Percentiles rank a stretch among this genome's conserved stretches.
Conservation (phyloP, 1,284 basidiomycete species). For the Flammula alnicola region DNA sequence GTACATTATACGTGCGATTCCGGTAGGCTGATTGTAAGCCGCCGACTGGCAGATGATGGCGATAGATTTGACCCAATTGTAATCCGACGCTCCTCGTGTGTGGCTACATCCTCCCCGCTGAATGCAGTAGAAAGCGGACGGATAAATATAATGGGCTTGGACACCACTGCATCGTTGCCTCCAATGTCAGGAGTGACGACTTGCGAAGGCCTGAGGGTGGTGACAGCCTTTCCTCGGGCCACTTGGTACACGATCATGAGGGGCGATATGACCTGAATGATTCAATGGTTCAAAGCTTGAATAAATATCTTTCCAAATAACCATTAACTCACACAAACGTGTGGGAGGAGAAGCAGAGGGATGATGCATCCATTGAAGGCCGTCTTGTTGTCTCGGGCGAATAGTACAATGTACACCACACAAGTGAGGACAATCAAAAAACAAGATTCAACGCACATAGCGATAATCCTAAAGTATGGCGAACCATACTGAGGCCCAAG, state of each 20-base stretch:
- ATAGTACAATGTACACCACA: constrained; percentile 7
- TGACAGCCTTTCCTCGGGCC: constrained; percentile 10
- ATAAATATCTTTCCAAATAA: too few relatives aligned
- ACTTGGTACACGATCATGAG: constrained; percentile 15
- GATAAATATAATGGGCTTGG: too few relatives aligned
- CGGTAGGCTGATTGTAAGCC: too few relatives aligned
- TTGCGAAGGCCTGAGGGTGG: not conserved
- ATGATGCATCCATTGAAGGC: constrained; percentile 7
- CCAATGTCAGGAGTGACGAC: constrained; percentile 1
- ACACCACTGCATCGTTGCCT: too few relatives aligned
- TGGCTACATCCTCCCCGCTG: too few relatives aligned
- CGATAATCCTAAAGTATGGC: constrained; percentile 12
- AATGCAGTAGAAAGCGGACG: too few relatives aligned
- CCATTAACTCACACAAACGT: constrained; percentile 13
- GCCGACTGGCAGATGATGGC: too few relatives aligned
- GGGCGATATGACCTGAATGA: constrained; percentile 10
- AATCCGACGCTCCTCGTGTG: too few relatives aligned
- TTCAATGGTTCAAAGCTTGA: not conserved
- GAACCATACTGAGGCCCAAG: constrained; percentile 12
- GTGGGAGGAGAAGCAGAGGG: constrained; percentile 13
- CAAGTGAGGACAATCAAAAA: constrained; percentile 10
- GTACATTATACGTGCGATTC: too few relatives aligned
- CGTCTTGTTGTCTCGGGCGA: not conserved
- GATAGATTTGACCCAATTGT: too few relatives aligned
- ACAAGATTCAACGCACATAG: constrained; percentile 16